phyloP scores from a whole-genome alignment of 1,139 yeast genomes.

The Candida glucosophila region DNA sequence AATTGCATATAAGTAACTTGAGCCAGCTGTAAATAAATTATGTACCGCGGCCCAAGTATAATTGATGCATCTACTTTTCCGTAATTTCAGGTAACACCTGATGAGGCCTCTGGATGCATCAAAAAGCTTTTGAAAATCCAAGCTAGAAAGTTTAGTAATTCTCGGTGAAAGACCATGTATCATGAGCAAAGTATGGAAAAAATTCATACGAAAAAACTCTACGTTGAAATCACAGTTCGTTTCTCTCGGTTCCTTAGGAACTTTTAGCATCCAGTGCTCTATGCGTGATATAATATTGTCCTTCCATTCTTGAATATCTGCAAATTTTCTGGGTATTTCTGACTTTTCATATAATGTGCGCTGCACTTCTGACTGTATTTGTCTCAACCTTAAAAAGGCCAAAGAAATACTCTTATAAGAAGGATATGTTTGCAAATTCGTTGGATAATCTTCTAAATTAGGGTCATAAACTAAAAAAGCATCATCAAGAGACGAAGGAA shows the following conservation, averaged over 20 bases:
- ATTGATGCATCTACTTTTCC: slow-evolving; percentile 51
- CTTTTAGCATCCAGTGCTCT: slow-evolving; percentile 50
- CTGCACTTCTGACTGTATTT: slow-evolving; percentile 72
- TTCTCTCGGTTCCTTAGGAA: slow-evolving; percentile 48
- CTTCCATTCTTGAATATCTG: slow-evolving; percentile 54
- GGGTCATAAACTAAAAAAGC: slow-evolving; percentile 38
- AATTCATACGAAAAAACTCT: slow-evolving; percentile 65
- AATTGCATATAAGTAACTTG: slow-evolving; percentile 69
- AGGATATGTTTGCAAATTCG: slow-evolving; percentile 28
- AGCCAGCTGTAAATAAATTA: slow-evolving; percentile 82
- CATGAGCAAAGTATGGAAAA: slow-evolving; percentile 64
- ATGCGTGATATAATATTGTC: slow-evolving; percentile 40
- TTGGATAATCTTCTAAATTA: slow-evolving; percentile 15
- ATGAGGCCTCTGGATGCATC: slow-evolving; percentile 63
- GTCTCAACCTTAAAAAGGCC: slow-evolving; percentile 59
- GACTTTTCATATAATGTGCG: slow-evolving; percentile 60
- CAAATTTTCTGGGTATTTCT: slow-evolving; percentile 58
- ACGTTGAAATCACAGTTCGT: slow-evolving; percentile 72
- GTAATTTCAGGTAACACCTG: slow-evolving; percentile 50
- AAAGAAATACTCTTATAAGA: slow-evolving; percentile 62
- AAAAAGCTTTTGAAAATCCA: slow-evolving; percentile 50
- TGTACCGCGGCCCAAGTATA: slow-evolving; percentile 94
- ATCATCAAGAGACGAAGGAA: slow-evolving; percentile 73
- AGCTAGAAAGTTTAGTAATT: slow-evolving; percentile 42
- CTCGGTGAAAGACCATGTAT: slow-evolving; percentile 75